phyloP scores from a whole-genome alignment of 2,329 filamentous ascomycete genomes.

The Pseudocercospora macadamiae region DNA sequence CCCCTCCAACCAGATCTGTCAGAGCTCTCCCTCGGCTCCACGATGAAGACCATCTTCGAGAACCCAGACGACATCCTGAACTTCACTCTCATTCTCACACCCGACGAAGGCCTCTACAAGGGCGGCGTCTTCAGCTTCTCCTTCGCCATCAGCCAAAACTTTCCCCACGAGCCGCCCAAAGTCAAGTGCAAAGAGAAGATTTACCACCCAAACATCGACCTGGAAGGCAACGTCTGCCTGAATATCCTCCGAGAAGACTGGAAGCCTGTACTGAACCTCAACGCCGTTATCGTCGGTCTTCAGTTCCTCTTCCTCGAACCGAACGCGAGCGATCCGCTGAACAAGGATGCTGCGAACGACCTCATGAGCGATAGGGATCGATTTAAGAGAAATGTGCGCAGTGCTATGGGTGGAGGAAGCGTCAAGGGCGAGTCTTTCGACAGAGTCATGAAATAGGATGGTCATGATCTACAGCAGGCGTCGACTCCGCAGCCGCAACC shows the following conservation, averaged over 20 bases:
- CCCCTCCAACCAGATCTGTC: conserved; percentile 68
- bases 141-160: conserved; percentile 91
- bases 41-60: conserved; percentile 80
- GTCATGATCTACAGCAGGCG: no score
- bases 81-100: conserved; percentile 79
- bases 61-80: conserved; percentile 85
- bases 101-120: conserved; percentile 88
- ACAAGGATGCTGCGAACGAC: conserved; percentile 96
- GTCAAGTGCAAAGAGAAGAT: conserved; percentile 98
- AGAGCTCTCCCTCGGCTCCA: conserved; percentile 75
- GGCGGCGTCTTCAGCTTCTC: conserved; percentile 84
- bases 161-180: conserved; percentile 96
- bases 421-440: conserved; percentile 78
- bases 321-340: conserved; percentile 94
- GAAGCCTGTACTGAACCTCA: conserved; percentile 97
- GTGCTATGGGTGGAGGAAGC: conserved; percentile 77
- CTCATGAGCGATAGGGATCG: conserved; percentile 80
- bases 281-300: conserved; percentile 92
- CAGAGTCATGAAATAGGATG: conserved; percentile 68
- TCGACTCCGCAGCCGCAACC: no score
- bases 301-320: conserved; percentile 97
- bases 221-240: conserved; percentile 95
- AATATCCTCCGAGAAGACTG: conserved; percentile 98
- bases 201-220: conserved; percentile 98
- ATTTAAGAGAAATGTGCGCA: conserved; percentile 89